Base-by-base conservation (phyloP, 1,284 basidiomycete genomes). In the Stygiomarasmius scandens region DNA sequence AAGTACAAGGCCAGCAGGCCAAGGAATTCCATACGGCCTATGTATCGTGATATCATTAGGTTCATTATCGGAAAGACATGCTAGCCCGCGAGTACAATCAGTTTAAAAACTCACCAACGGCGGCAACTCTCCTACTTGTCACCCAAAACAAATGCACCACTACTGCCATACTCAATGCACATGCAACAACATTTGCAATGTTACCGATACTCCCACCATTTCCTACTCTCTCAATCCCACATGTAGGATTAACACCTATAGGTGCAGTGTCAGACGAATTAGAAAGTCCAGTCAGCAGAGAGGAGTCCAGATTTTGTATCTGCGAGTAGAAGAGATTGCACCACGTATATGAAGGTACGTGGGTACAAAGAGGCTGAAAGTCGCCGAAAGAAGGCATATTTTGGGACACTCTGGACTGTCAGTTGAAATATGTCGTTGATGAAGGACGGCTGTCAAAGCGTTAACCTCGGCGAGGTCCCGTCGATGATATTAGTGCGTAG, bases 311-410 rank as follows among this genome's bases (percentile, higher is more conserved):
- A 34, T 69, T 58, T 61, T 74, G 64, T 22, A 82, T 70, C 75
- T 88, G 86, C 60, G 77, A 78, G 67, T 85, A 87, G 71, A 89
- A 89, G 63, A 88, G 82, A 64, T 88, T 88, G 68, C 86, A 88
- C 85, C 86, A 87, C 0, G 85, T 76, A 64, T 88, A 88, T 24
- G 84, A 86, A 1, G 87, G 87, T 10, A 78, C 77, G 25, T 78
- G 69, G 23, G 74, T 73, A 69, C 86, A 88, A 20, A 88, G 77
- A 16, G 80, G 71, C 63, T 69, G 67, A 67, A 87, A 87, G 63
- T 87, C 83, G 57, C 86, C 86, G 65, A 89, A 88, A 16, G 49
- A 50, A 38, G 49, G 11, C 38, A 41, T 52, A 20, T 32, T 32
- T 32, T n/a, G n/a, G n/a, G n/a, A n/a, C n/a, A n/a, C n/a, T n/a